These are phyloP conservation scores for Sicyos edulis DNA, from an alignment of 306 rosid genomes.

Conservation along the genomic window DNA sequence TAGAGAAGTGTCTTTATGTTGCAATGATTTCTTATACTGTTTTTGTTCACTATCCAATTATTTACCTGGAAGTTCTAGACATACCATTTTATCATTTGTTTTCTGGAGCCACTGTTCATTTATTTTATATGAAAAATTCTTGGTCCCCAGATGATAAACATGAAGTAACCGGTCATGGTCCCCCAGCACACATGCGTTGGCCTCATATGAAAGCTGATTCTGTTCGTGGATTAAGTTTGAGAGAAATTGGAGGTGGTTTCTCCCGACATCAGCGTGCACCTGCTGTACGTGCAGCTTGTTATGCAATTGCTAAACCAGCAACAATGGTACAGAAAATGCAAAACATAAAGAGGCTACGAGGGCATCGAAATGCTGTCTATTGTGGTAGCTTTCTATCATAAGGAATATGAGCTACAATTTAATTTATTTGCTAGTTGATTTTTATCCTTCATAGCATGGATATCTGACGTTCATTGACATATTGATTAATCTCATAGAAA, in stretches of 20 bases:
- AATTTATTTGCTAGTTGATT: neutral
- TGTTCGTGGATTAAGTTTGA: conserved; percentile 79
- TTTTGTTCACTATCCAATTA: neutral
- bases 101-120: conserved; percentile 11
- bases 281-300: conserved; percentile 89
- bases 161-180: conserved; percentile 40
- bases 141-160: conserved; percentile 52
- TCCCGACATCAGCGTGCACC: conserved; percentile 91
- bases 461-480: neutral
- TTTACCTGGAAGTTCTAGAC: neutral
- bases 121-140: conserved; percentile 6
- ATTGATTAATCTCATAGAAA: neutral
- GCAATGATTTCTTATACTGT: neutral
- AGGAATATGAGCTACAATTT: conserved; percentile 18
- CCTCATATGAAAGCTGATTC: conserved; percentile 98
- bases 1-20: neutral
- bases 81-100: neutral
- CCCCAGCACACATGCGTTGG: conserved; percentile 86
- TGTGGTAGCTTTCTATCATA: conserved; percentile 62
- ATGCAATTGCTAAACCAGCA: conserved; percentile 91
- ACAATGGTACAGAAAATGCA: conserved; percentile 95
- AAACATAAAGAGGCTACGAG: conserved; percentile 78
- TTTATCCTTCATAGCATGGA: neutral
- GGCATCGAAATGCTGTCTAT: conserved; percentile 96
- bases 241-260: conserved; percentile 99